Evolutionary conservation across 257 asterid genomes (phyloP), one percentile per base, ranked within the genome.

Genomic region (Echites panduratus): DNA sequence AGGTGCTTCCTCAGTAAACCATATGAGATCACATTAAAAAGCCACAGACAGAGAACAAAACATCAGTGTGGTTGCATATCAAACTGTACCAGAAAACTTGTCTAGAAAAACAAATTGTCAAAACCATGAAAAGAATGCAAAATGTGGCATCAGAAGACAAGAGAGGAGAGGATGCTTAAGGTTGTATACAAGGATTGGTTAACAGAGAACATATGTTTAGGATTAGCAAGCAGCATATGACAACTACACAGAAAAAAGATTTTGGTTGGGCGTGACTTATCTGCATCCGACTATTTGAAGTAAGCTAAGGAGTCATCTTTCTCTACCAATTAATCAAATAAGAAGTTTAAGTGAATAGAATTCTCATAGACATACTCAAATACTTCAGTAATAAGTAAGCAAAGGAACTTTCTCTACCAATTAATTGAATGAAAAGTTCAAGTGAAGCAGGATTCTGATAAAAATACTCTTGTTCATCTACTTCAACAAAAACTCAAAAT

Each of bases 401-500:
- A 71, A 57, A 71, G 68, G 17, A 24, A 12, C 3, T 20, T 14
- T 43, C 48, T 14, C 20, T 3, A 57, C 65, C 9, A 72, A 72
- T 17, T 45, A 43, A 43, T 26, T 1, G 9, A 58, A 26, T 26
- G 0, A 9, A 48, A 68, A 26, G 7, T 11, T 20, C 5, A 5
- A 13, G 13, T 2, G 44, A 22, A 66, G 35, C 45, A 50, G 52
- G 26, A 24, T 2, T 35, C 12, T 41, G 17, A 12, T 47, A 71
- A 79, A 57, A 47, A 66, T 32, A 63, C 58, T 77, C 27, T 68
- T 65, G 68, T 75, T 74, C 76, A 57, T 59, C 68, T 24, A 73
- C 38, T 66, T 19, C 32, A 40, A 67, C 40, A 53, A 67, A 41
- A 75, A 53, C 68, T 59, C 68, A 69, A 70, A 49, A 47, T 78